Conservation (phyloP, 2,329 filamentous ascomycete genomes). For the Arthroderma uncinatum region DNA sequence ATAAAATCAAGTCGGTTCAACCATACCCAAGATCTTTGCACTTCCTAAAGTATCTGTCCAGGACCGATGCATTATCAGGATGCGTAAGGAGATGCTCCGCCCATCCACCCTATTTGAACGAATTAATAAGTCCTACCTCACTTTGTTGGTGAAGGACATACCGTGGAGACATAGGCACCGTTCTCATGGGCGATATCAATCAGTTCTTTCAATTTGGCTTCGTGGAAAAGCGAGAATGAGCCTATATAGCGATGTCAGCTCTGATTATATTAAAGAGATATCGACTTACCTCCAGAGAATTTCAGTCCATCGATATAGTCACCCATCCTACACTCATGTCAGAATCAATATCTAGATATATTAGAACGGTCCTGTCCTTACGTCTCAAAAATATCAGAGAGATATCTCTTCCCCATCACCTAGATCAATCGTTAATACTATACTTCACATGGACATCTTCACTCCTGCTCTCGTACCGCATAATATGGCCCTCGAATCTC, state of each 20-base stretch:
- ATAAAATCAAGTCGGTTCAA: background rate
- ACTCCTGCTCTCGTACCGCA: constrained; percentile 25
- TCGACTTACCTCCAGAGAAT: constrained; percentile 38
- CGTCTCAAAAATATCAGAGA: constrained; percentile 45
- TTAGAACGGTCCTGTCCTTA: constrained; percentile 17
- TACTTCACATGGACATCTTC: background rate
- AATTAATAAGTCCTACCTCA: background rate
- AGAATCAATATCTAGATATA: background rate
- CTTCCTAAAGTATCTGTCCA: constrained; percentile 43
- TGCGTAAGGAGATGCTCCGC: constrained; percentile 44
- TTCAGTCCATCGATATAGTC: constrained; percentile 46
- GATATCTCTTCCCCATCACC: constrained; percentile 43
- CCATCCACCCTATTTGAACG: constrained; percentile 38
- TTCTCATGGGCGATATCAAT: constrained; percentile 41
- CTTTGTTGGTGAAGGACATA: constrained; percentile 16
- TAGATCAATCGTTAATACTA: constrained; percentile 12
- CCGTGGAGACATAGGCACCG: constrained; percentile 44
- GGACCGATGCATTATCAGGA: constrained; percentile 33
- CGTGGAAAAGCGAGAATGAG: constrained; percentile 42
- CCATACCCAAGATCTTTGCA: constrained; percentile 41
- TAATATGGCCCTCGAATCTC: constrained; percentile 49
- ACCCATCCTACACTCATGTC: constrained; percentile 34
- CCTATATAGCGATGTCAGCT: constrained; percentile 20
- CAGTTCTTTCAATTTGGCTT: constrained; percentile 36
- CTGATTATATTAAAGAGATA: background rate